A percentile compares a stretch with the other conserved stretches of the same genome.
Conservation (phyloP, 352 stramenopile species). For the Phytophthora nicotianae region DNA sequence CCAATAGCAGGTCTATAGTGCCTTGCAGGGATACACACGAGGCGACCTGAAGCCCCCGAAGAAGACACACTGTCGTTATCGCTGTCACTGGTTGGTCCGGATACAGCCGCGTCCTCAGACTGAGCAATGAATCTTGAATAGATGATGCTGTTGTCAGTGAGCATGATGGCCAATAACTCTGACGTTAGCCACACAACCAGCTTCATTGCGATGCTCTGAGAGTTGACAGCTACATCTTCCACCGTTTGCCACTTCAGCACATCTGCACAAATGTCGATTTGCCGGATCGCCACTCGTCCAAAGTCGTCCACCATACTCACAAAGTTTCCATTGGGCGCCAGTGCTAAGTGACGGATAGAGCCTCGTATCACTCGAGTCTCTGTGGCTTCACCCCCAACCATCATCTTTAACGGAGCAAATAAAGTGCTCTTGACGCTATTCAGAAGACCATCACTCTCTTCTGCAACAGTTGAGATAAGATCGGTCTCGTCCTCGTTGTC, state of each 20-base stretch:
- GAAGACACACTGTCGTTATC: conserved; percentile 16
- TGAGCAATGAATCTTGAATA: conserved; percentile 22
- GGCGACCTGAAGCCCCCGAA: conserved; percentile 5
- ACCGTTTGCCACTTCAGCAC: conserved; percentile 61
- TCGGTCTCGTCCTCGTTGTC: conserved; percentile 1
- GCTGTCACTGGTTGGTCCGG: conserved; percentile 7
- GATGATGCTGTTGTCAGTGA: conserved; percentile 24
- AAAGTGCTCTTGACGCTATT: conserved; percentile 36
- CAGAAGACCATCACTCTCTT: conserved; percentile 24
- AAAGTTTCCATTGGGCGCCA: conserved; percentile 56
- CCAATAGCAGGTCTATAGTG: conserved; percentile 14
- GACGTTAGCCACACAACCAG: conserved; percentile 31
- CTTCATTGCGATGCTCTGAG: conserved; percentile 15
- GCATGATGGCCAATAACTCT: conserved; percentile 29
- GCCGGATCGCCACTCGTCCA: conserved; percentile 51
- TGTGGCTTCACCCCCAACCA: conserved; percentile 32
- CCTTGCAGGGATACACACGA: conserved; percentile 12
- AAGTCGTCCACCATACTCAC: conserved; percentile 60
- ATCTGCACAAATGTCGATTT: conserved; percentile 69
- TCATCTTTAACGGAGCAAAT: conserved; percentile 46
- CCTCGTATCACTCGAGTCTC: conserved; percentile 27
- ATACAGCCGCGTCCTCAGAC: conserved; percentile 15
- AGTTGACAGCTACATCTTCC: conserved; percentile 4
- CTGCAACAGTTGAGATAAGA: not conserved
- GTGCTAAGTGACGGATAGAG: conserved; percentile 47